Evolutionary conservation across 805 yeast species (phyloP), one percentile per base, ranked within the genome.

Genomic region (Yarrowia porcina): DNA sequence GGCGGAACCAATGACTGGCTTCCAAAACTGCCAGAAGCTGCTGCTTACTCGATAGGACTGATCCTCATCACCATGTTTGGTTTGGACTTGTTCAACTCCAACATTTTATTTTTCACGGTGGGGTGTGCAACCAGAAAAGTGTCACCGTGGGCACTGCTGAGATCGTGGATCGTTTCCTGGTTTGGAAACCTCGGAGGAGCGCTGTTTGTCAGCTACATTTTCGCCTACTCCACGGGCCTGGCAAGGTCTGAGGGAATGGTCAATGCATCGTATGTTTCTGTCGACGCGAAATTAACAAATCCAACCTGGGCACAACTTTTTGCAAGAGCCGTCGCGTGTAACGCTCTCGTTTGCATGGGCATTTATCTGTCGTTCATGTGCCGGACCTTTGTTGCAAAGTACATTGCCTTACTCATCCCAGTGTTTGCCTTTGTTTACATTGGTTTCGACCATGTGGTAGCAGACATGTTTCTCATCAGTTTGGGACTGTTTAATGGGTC

Each of bases 31-130:
- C 39, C 38, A 2, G 56, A 52, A 18, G 45, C 45, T 2, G 25
- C 13, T 1, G 45, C 45, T 2, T 57, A 39, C 21, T 36, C 62
- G 12, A 33, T 57, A 8, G 62, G 62, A 9, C 28, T 41, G 30
- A 36, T 57, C 10, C 32, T 57, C 13, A 57, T 57, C 32, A 32
- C 47, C 20, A 27, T 28, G 38, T 32, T 41, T 17, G 56, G 62
- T 57, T 33, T 57, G 21, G 62, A 57, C 30, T 20, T 57, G 59
- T 52, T 52, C 60, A 52, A 52, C 45, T 52, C 60, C 45, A 52
- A 57, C 42, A 57, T 57, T 20, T 13, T 57, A 20, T 57, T 41
- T 23, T 57, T 57, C 61, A 52, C 60, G 2, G 44, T 52, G 45
- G 44, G 35, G 4, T 13, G 25, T 8, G 17, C 39, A 25, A 35